Evolutionary conservation across 140 eudicot species (phyloP), one percentile per base, ranked within the genome.

Genomic region (Flaveria floridana): DNA sequence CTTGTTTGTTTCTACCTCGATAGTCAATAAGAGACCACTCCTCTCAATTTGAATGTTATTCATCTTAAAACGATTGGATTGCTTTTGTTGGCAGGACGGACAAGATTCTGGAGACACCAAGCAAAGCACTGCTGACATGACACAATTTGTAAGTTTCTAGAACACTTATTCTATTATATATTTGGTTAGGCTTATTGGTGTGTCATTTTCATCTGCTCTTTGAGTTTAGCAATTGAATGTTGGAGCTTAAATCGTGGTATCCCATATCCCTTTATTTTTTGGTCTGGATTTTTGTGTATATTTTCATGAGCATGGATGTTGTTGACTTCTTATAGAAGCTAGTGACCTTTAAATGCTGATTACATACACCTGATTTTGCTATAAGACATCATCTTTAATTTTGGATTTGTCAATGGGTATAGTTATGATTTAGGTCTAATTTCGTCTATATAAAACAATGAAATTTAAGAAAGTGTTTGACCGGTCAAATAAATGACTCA

Each of bases 51-150:
- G 65, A 21, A 23, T 37, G 20, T 47, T 28, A 28, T n/a, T 30
- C 2, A 2, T 14, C 16, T 34, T 19, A 18, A 48, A 44, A 26
- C 8, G 34, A 3, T 76, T 65, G 30, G 26, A 34, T 26, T 47
- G 30, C 34, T 59, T 81, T 59, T 56, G 65, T 42, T 84, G 68
- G 81, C 87, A 94, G 99, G 99, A 94, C 7, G 91, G 94, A 16
- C 97, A 90, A 75, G 99, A 90, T 81, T 81, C 84, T n/a, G 97
- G 91, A 72, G 90, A 86, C 68, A 59, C 81, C 70, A 94, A 94
- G 81, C 99, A 94, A 78, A 90, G 89, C 85, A 80, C 91, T 11
- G 87, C 93, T 72, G 97, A 94, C 82, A 94, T 90, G 97, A 90
- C 99, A 39, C 95, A 79, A 34, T 94, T 94, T 87, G 99, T 94